Base-by-base conservation (phyloP, 768 basidiomycete genomes). In the Tricholomella constricta region DNA sequence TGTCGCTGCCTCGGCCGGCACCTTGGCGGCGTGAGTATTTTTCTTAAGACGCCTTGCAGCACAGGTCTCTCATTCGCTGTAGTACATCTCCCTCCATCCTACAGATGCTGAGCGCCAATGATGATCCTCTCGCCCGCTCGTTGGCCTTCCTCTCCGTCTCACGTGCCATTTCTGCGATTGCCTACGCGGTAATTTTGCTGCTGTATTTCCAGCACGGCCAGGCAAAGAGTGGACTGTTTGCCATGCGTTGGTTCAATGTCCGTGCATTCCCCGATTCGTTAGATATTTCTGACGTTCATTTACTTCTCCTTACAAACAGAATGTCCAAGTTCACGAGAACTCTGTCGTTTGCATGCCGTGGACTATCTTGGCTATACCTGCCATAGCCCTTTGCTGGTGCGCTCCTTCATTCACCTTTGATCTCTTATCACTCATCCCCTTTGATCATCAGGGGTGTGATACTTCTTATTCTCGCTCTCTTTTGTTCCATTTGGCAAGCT, bases 301-400 rank as follows among this genome's bases (percentile, higher is more conserved):
- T 22, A 12, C 10, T 15, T 12, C 40, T 15, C 20, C 22, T 2
- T 19, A 43, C 35, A 9, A 3, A 5, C 14, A 7, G 22, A 12
- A n/a, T 20, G 12, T 3, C 2, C 25, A 36, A 35, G 23, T 12
- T n/a, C 23, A 46, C 10, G 4, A 47, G 12, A 15, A 22, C 15
- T 29, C 34, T 1, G 5, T 12, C 8, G 22, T 14, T 14, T 46
- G 22, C 11, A 46, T 26, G 19, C 36, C 44, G 26, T 55, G 54
- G 54, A 40, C 27, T 23, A 23, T 55, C 17, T 42, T 55, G 27
- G 23, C 54, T 1, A 27, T 51, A 3, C 54, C 54, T 22, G 48
- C 54, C 29, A 27, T 41, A 14, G 11, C 48, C 15, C 35, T 48
- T 22, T 45, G 26, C 22, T 51, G 49, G 48, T 51, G 26, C 17